Conservation (phyloP, 2,329 filamentous ascomycete species). For the Ceratocystis colombiana region DNA sequence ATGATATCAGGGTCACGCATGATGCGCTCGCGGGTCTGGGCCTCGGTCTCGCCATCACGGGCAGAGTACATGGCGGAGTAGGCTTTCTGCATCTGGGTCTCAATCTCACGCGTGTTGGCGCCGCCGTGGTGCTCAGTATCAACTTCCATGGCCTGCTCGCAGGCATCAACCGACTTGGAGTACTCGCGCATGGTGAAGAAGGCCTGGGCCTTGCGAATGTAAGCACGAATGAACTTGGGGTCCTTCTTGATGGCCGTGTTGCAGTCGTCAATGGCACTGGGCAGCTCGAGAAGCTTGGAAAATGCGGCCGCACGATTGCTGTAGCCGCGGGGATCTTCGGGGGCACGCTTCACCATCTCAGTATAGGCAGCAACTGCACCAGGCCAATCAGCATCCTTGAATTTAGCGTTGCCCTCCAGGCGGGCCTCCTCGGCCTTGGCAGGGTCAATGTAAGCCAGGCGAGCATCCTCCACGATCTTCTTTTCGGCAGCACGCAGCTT, state of each 20-base stretch:
- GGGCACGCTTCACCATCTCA: constrained; percentile 94
- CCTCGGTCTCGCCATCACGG: constrained; percentile 88
- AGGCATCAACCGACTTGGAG: constrained; percentile 85
- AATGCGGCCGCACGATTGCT: constrained; percentile 95
- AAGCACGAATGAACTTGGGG: constrained; percentile 84
- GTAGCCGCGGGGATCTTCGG: constrained; percentile 86
- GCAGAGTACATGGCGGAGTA: constrained; percentile 80
- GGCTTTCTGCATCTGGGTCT: constrained; percentile 88
- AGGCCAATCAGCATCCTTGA: constrained; percentile 94
- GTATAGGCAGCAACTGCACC: constrained; percentile 86
- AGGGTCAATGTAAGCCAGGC: constrained; percentile 75
- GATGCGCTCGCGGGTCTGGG: constrained; percentile 86
- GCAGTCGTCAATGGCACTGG: constrained; percentile 85
- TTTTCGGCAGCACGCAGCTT: constrained; percentile 91
- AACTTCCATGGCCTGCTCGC: constrained; percentile 65
- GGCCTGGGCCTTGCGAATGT: constrained; percentile 91
- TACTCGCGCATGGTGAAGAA: constrained; percentile 98
- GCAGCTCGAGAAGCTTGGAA: constrained; percentile 93
- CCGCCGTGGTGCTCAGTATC: constrained; percentile 59
- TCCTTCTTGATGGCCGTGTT: constrained; percentile 85
- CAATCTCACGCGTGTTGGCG: constrained; percentile 82
- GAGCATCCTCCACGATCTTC: constrained; percentile 64
- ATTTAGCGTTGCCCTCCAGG: constrained; percentile 88
- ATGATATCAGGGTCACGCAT: constrained; percentile 91
- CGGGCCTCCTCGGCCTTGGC: constrained; percentile 90